Evolutionary conservation across 2,329 filamentous ascomycete genomes (phyloP).

Genomic region (Diaporthe sp.): DNA sequence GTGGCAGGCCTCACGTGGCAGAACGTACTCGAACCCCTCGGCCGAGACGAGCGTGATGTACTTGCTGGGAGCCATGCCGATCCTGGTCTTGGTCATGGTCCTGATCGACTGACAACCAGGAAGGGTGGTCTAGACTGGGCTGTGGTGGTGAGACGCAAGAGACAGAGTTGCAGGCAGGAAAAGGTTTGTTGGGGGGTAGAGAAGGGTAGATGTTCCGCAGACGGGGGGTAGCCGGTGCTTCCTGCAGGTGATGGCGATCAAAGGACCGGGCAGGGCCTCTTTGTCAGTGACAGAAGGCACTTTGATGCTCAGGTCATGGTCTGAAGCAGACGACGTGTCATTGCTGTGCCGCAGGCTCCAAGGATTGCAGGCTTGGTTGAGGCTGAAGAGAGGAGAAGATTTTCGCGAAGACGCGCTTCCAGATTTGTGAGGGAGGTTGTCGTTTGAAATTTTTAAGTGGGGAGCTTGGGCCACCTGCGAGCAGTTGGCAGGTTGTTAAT

Average conservation of each 20-base stretch:
- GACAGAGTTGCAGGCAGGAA: conserved; percentile 10
- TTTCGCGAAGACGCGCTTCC: not conserved
- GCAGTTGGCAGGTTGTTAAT: not conserved
- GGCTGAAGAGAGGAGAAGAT: conserved; percentile 21
- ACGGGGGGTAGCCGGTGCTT: not conserved
- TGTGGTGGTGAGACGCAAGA: not conserved
- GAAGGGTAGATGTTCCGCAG: conserved; percentile 5
- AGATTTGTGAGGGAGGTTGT: not conserved
- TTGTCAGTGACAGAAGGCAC: conserved; percentile 10
- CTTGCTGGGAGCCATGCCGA: conserved; percentile 60
- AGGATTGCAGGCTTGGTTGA: conserved; percentile 23
- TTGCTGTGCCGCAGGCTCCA: conserved; percentile 5
- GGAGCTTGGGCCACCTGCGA: conserved; percentile 22
- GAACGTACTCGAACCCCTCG: conserved; percentile 83
- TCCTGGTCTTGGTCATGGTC: not conserved
- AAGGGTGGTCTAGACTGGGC: conserved; percentile 13
- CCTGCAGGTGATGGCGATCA: conserved; percentile 28
- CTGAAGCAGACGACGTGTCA: conserved; percentile 12
- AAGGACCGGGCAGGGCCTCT: not conserved
- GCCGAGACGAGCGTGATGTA: conserved; percentile 84
- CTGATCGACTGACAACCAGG: not conserved
- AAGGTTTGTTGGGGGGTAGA: conserved; percentile 4
- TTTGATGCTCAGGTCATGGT: conserved; percentile 29
- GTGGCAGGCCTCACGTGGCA: conserved; percentile 78
- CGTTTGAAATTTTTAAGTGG: conserved; percentile 21